These are phyloP conservation scores for Daldinia loculata DNA, from an alignment of 495 filamentous ascomycete species.

Conservation along the genomic window DNA sequence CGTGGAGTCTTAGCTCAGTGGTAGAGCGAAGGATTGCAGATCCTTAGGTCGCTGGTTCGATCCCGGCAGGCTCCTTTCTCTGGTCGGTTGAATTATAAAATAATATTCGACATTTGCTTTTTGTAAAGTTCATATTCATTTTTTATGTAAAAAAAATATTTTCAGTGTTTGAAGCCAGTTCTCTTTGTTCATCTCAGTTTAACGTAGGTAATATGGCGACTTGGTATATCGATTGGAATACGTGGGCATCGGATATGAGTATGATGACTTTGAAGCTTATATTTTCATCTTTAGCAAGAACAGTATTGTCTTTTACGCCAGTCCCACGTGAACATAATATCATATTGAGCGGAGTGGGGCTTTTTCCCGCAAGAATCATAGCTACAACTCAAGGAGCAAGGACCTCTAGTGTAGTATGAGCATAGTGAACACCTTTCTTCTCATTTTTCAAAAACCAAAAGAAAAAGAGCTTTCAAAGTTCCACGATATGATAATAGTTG, in stretches of 20 bases:
- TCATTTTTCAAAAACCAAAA: no score
- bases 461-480: no score
- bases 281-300: no score
- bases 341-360: neutral
- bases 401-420: neutral
- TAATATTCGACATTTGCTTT: neutral
- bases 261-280: no score
- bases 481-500: no score
- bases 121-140: neutral
- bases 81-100: neutral
- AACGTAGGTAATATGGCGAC: no score
- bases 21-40: conserved; percentile 12
- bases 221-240: no score
- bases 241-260: no score
- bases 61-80: conserved; percentile 7
- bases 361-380: neutral
- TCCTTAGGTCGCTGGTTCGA: conserved; percentile 9
- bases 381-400: neutral
- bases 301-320: neutral
- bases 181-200: neutral
- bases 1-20: conserved; percentile 10
- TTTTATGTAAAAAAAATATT: no score
- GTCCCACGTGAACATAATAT: neutral
- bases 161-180: neutral
- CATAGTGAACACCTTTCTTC: no score